Conservation (phyloP, 768 basidiomycete species). For the Mycena olivaceomarginata region DNA sequence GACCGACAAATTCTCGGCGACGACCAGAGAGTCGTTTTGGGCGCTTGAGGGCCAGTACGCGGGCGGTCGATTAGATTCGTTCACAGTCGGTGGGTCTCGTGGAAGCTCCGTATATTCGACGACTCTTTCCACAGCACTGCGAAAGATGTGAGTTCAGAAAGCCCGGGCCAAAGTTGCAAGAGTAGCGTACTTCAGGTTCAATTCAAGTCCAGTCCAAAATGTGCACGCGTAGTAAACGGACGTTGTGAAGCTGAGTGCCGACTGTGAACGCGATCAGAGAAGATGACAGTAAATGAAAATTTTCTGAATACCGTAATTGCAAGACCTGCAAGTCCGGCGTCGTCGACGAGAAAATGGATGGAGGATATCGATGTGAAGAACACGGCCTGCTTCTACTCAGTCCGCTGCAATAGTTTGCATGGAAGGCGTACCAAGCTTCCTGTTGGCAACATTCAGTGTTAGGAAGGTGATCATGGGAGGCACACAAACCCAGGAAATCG, state of each 20-base stretch:
- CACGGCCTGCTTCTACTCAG: constrained; percentile 59
- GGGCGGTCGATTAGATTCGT: constrained; percentile 85
- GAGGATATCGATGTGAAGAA: constrained; percentile 77
- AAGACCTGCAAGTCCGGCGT: constrained; percentile 68
- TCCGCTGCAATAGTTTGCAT: not conserved
- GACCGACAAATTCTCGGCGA: constrained; percentile 85
- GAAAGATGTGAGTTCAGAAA: not conserved
- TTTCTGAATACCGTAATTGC: constrained; percentile 66
- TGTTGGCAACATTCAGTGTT: constrained; percentile 1
- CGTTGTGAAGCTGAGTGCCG: constrained; percentile 51
- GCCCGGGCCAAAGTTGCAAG: not conserved
- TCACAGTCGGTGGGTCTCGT: constrained; percentile 87
- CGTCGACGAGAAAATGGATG: constrained; percentile 63
- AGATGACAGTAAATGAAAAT: not conserved
- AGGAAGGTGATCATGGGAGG: too few relatives aligned
- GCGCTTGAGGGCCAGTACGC: constrained; percentile 95
- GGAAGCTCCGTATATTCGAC: constrained; percentile 95
- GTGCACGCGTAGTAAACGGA: constrained; percentile 51
- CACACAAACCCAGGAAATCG: constrained; percentile 36
- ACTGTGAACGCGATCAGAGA: constrained; percentile 48
- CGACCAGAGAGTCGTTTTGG: constrained; percentile 74
- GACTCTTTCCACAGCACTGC: constrained; percentile 91
- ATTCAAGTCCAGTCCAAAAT: constrained; percentile 63
- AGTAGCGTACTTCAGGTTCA: constrained; percentile 71
- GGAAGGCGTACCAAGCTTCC: constrained; percentile 25